phyloP scores from a whole-genome alignment of 2,329 filamentous ascomycete genomes.

The Dendryphion nanum region DNA sequence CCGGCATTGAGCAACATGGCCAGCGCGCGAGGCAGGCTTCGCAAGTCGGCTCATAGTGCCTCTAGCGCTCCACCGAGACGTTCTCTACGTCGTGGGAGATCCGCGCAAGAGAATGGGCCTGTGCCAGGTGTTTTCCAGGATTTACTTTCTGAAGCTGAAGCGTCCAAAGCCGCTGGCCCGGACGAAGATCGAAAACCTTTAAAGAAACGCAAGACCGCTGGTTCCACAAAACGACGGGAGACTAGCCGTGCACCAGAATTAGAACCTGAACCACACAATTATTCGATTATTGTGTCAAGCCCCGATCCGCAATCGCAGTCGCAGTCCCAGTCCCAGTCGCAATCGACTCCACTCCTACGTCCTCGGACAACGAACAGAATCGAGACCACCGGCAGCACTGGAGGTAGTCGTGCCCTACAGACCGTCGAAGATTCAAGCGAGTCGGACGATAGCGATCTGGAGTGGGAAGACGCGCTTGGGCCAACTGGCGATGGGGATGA shows the following conservation, averaged over 20 bases:
- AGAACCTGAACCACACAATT: background rate
- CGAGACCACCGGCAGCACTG: constrained; percentile 9
- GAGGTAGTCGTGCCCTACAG: constrained; percentile 34
- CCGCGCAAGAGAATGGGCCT: constrained; percentile 19
- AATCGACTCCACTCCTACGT: background rate
- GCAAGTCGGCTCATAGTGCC: constrained; percentile 13
- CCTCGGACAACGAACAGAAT: background rate
- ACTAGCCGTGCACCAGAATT: background rate
- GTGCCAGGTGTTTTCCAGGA: constrained; percentile 47
- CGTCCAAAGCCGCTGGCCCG: constrained; percentile 25
- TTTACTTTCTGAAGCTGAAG: constrained; percentile 44
- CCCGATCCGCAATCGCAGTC: background rate
- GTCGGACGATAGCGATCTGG: constrained; percentile 58
- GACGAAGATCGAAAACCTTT: constrained; percentile 35
- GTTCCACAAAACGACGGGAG: constrained; percentile 1
- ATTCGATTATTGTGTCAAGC: background rate
- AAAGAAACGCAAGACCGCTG: constrained; percentile 37
- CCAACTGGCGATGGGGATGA: constrained; percentile 24
- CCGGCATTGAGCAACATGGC: constrained; percentile 28
- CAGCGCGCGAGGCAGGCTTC: constrained; percentile 21
- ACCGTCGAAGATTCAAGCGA: constrained; percentile 49
- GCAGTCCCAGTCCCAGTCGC: background rate
- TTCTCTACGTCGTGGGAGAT: constrained; percentile 21
- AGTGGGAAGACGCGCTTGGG: constrained; percentile 58
- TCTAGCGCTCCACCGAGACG: constrained; percentile 14